Evolutionary conservation across 176 grass and related monocot genomes (phyloP), one percentile per base, ranked within the genome.

Genomic region (Leersia perrieri): DNA sequence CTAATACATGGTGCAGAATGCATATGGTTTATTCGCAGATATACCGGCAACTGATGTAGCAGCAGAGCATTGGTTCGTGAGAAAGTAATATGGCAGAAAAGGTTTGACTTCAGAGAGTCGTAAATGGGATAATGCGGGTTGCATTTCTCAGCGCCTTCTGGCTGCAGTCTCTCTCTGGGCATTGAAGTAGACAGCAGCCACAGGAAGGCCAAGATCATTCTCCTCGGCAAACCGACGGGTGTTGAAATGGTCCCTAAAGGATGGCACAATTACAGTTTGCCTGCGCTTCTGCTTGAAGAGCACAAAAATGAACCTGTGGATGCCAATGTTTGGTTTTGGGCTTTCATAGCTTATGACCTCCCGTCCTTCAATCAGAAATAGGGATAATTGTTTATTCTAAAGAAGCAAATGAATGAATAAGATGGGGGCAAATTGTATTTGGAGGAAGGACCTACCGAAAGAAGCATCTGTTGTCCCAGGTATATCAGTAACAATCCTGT

Each of bases 401-500:
- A 75, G 15, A 7, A 67, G 41, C 41, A 57, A 61, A 25, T 81
- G 18, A 58, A 65, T 61, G 80, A 38, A 69, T 40, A 82, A 81
- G 81, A 55, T 34, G 29, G 33, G 78, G 58, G 51, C 49, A 10
- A 73, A 27, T 71, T 55, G 38, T 38, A 66, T 71, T 15, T 33
- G 70, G 49, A 66, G 7, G n/a, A 82, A 72, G 44, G 76, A 65
- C 86, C 47, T 87, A 98, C 92, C 97, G 77, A 96, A 99, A 61
- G 82, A 88, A 75, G 82, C 87, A 87, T 96, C 90, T 61, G 97
- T 99, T 25, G 93, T 96, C 63, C 97, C 97, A 41, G 97, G 97
- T 82, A 99, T 95, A 78, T 99, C 89, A 82, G 87, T 90, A 61
- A 96, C 97, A 80, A 96, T 85, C 97, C 97, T 99, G 92, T 80